A percentile compares a stretch with the other conserved stretches of the same genome.
Evolutionary conservation across 805 yeast genomes (phyloP).

Genomic region (Yamadazyma endophytica): DNA sequence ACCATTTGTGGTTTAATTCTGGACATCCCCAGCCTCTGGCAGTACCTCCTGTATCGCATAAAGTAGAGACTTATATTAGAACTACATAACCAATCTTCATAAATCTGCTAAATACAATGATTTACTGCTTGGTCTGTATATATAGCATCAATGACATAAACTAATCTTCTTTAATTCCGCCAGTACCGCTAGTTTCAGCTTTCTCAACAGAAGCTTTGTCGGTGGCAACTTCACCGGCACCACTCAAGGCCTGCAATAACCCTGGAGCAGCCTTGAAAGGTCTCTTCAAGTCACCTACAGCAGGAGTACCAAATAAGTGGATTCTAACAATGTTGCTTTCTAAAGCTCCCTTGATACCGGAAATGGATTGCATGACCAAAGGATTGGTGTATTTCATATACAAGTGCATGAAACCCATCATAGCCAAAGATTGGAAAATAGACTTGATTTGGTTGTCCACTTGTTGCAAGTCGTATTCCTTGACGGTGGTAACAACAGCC

Average conservation of each 20-base stretch:
- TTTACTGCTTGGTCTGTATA: too few species aligned
- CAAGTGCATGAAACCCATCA: slow-evolving; percentile 98
- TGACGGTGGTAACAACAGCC: slow-evolving; percentile 85
- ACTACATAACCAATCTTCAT: too few species aligned
- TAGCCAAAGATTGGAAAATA: slow-evolving; percentile 82
- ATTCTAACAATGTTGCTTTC: slow-evolving; percentile 90
- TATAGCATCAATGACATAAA: too few species aligned
- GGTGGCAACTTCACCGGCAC: slow-evolving; percentile 58
- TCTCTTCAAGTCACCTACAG: slow-evolving; percentile 89
- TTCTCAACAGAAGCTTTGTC: slow-evolving; percentile 83
- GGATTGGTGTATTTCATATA: slow-evolving; percentile 98
- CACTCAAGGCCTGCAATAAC: slow-evolving; percentile 57
- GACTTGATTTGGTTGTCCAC: slow-evolving; percentile 76
- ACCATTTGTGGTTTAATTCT: too few species aligned
- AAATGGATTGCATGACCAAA: slow-evolving; percentile 86
- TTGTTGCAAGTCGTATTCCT: slow-evolving; percentile 91
- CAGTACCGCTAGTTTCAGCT: slow-evolving; percentile 81
- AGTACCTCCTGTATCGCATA: too few species aligned
- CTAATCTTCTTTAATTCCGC: slow-evolving; percentile 87
- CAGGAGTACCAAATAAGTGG: slow-evolving; percentile 78
- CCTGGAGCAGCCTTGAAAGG: slow-evolving; percentile 83
- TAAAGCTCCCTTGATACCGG: slow-evolving; percentile 84
- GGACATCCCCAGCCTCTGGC: too few species aligned
- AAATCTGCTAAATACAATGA: too few species aligned
- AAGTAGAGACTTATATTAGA: too few species aligned